Evolutionary conservation across 768 basidiomycete species (phyloP), one percentile per base, ranked within the genome.

Genomic region (Tulasnella sp.): DNA sequence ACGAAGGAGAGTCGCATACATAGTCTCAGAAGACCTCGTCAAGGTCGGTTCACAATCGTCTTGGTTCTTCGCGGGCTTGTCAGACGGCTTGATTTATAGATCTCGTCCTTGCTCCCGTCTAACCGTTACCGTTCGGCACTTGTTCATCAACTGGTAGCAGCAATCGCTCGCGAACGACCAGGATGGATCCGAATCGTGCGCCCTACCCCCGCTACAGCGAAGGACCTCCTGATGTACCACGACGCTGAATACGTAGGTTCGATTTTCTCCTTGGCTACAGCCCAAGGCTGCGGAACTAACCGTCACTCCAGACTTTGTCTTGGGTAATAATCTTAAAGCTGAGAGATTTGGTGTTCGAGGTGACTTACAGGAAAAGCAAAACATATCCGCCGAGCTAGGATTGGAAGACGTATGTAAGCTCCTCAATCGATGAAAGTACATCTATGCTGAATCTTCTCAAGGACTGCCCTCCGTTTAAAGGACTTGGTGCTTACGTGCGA

Each of bases 401-500:
- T 79, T 89, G 19, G 84, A 87, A 76, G 88, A 88, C 77, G 89
- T 87, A 76, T 73, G 81, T 77, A 7, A 17, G 74, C 82, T 29
- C 5, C 22, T 22, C 36, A 39, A 29, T 17, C 36, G 16, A 2
- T 77, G 40, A 83, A 86, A 63, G 86, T 87, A 73, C 88, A 90
- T 5, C 79, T 88, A 19, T 83, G 86, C 75, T 69, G 8, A 59
- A 35, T 26, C 44, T 26, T 76, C 11, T 22, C 52, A 32, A 94
- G 91, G 94, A 97, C 77, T 95, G 94, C 75, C 92, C 94, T 0
- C 80, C 84, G 0, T 98, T 98, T 77, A 79, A 79, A 5, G 86
- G 84, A 1, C 84, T 98, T 14, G 78, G 85, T 6, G 83, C 85
- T 3, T 97, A 97, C 75, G 87, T 90, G 5, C 82, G 82, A 5